Percentiles rank a stretch among this genome's conserved stretches.
Evolutionary conservation across 768 basidiomycete genomes (phyloP).

Genomic region (Pholiota microspora): DNA sequence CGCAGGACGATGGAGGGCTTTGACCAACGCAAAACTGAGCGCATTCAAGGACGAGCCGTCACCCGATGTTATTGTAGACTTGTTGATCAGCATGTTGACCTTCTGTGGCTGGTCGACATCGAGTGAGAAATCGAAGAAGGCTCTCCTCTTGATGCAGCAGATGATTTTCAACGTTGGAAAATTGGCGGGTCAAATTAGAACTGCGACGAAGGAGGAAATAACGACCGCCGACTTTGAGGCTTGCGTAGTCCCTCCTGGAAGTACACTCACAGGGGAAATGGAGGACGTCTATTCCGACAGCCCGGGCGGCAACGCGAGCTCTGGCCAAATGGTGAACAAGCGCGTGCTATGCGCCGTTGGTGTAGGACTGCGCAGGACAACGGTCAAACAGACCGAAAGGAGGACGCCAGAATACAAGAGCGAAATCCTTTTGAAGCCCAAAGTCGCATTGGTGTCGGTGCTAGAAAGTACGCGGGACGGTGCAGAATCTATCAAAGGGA

Average conservation of each 20-base stretch:
- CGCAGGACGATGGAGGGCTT: constrained; percentile 50
- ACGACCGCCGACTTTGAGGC: constrained; percentile 25
- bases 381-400: background rate
- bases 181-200: constrained; percentile 16
- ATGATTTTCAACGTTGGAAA: constrained; percentile 15
- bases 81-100: constrained; percentile 12
- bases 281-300: constrained; percentile 24
- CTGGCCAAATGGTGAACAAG: background rate
- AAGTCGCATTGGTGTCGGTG: constrained; percentile 12
- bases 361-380: constrained; percentile 12
- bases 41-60: constrained; percentile 5
- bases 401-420: background rate
- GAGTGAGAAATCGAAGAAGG: constrained; percentile 10
- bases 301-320: background rate
- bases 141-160: constrained; percentile 13
- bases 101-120: constrained; percentile 20
- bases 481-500: background rate
- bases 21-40: constrained; percentile 30
- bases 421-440: constrained; percentile 14
- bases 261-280: constrained; percentile 17
- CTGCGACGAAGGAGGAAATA: constrained; percentile 19
- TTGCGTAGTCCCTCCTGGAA: constrained; percentile 9
- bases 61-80: constrained; percentile 7
- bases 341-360: constrained; percentile 12
- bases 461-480: background rate